phyloP scores from a whole-genome alignment of 2,329 filamentous ascomycete species.

The Sphaerulina populicola region DNA sequence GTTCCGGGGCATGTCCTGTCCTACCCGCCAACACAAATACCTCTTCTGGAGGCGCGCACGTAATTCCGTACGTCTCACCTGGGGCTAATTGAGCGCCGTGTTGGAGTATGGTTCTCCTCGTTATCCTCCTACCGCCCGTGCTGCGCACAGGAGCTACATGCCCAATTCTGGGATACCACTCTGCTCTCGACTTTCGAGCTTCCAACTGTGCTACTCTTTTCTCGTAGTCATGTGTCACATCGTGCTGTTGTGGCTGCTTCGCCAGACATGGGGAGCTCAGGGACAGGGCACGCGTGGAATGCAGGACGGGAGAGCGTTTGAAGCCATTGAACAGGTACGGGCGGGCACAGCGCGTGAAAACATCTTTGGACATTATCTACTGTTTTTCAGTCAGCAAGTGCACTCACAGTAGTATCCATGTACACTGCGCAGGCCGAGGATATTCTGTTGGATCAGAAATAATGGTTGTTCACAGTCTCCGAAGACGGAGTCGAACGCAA shows the following conservation, averaged over 20 bases:
- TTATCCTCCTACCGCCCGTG: conserved; percentile 1
- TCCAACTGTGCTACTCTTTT: conserved; percentile 50
- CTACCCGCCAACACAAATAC: conserved; percentile 1
- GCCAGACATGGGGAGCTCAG: neutral
- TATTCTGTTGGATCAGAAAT: conserved; percentile 27
- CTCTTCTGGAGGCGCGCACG: neutral
- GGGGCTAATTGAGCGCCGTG: conserved; percentile 2
- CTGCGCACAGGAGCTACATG: neutral
- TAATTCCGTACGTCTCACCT: conserved; percentile 9
- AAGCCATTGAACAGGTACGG: conserved; percentile 44
- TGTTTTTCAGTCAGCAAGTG: conserved; percentile 13
- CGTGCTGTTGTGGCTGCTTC: conserved; percentile 10
- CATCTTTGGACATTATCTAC: conserved; percentile 32
- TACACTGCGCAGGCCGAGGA: conserved; percentile 17
- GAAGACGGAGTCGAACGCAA: conserved; percentile 53
- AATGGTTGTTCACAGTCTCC: conserved; percentile 39
- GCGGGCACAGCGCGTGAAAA: conserved; percentile 44
- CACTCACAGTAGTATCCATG: neutral
- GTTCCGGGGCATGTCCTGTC: neutral
- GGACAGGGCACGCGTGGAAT: conserved; percentile 43
- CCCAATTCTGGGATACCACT: conserved; percentile 49
- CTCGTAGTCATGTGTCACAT: conserved; percentile 36
- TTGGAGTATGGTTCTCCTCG: conserved; percentile 1
- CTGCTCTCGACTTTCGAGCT: conserved; percentile 41
- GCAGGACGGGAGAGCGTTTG: conserved; percentile 15